phyloP scores from a whole-genome alignment of 805 yeast species.

The Candida suzukii region DNA sequence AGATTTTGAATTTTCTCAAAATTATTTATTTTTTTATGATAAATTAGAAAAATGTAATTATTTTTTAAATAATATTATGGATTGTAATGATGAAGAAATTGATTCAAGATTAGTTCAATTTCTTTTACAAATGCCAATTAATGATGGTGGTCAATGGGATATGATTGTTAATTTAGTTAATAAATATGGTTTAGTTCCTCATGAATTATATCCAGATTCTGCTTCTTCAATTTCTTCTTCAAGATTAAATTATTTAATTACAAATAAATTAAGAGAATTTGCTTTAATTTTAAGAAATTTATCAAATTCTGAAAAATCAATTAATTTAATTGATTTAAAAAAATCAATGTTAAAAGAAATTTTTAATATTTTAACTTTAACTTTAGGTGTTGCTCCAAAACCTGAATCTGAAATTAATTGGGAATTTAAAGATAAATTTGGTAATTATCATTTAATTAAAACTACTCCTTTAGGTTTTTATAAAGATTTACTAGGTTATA shows the following conservation, averaged over 20 bases:
- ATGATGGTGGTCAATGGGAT: slow-evolving; percentile 89
- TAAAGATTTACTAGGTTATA: slow-evolving; percentile 43
- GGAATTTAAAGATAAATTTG: slow-evolving; percentile 73
- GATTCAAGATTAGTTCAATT: slow-evolving; percentile 69
- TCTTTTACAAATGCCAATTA: slow-evolving; percentile 56
- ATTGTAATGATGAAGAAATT: slow-evolving; percentile 57
- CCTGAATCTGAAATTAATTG: slow-evolving; percentile 60
- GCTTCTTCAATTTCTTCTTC: slow-evolving; percentile 48
- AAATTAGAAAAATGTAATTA: slow-evolving; percentile 81
- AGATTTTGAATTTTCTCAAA: slow-evolving; percentile 71
- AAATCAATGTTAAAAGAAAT: slow-evolving; percentile 49
- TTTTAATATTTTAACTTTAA: slow-evolving; percentile 58
- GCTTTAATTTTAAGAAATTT: slow-evolving; percentile 60
- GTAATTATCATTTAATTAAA: slow-evolving; percentile 41
- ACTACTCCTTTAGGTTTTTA: slow-evolving; percentile 67
- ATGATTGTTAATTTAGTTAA: slow-evolving; percentile 73
- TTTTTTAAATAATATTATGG: slow-evolving; percentile 69
- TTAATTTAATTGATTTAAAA: slow-evolving; percentile 19
- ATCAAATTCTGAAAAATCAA: slow-evolving; percentile 32
- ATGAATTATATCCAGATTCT: slow-evolving; percentile 66
- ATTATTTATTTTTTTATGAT: slow-evolving; percentile 77
- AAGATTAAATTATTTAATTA: slow-evolving; percentile 54
- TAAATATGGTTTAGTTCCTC: slow-evolving; percentile 78
- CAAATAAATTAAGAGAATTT: slow-evolving; percentile 70
- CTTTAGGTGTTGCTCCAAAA: slow-evolving; percentile 75